These are phyloP conservation scores for Geranomyces michiganensis DNA, from an alignment of 192 early-diverging fungal species.

Conservation along the genomic window DNA sequence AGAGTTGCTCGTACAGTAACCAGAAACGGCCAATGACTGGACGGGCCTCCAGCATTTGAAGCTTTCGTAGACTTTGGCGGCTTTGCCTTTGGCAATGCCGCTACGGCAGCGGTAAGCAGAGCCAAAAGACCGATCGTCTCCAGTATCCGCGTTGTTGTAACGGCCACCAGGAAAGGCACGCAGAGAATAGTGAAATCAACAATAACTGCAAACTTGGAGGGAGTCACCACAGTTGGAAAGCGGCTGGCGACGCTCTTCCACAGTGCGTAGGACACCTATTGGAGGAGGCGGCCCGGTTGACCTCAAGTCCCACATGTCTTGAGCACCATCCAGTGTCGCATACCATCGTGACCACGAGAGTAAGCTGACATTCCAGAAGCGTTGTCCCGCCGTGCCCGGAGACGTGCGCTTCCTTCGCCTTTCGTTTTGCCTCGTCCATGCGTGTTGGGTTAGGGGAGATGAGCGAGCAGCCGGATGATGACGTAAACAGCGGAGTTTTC, in stretches of 20 bases:
- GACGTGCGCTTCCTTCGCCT: constrained; percentile 49
- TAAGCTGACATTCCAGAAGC: constrained; percentile 34
- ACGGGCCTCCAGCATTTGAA: background rate
- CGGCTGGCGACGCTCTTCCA: constrained; percentile 22
- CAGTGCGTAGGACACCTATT: constrained; percentile 37
- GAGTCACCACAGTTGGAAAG: background rate
- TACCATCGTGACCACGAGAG: constrained; percentile 38
- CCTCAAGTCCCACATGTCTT: constrained; percentile 3
- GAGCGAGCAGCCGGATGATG: too few relatives aligned
- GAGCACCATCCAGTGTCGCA: constrained; percentile 7
- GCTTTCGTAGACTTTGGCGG: constrained; percentile 6
- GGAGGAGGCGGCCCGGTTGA: background rate
- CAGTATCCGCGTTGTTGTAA: constrained; percentile 8
- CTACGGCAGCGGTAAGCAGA: constrained; percentile 6
- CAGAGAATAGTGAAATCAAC: constrained; percentile 33
- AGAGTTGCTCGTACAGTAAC: constrained; percentile 38
- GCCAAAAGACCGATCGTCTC: constrained; percentile 1
- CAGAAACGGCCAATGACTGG: constrained; percentile 16
- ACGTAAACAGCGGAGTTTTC: too few relatives aligned
- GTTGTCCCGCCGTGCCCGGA: constrained; percentile 44
- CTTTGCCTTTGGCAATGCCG: background rate
- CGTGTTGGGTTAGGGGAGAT: too few relatives aligned
- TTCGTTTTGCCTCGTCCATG: constrained; percentile 34
- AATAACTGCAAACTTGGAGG: background rate
- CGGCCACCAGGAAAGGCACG: constrained; percentile 32